Percentiles rank a stretch among this genome's conserved stretches.
Conservation (phyloP, 1,139 yeast species). For the Hansenula lynferdii region DNA sequence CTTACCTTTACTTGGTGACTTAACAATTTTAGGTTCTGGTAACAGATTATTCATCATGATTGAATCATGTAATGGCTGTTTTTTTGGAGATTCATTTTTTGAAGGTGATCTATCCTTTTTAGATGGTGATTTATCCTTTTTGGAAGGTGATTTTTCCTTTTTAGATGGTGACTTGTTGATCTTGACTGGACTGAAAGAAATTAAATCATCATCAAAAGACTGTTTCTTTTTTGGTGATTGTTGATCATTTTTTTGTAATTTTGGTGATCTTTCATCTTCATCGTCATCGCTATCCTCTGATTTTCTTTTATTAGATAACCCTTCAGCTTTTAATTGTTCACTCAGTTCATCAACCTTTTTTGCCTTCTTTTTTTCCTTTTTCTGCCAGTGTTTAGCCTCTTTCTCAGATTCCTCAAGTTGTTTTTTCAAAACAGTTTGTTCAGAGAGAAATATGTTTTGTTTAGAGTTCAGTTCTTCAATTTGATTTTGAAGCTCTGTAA, state of each 20-base stretch:
- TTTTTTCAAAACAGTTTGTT: neutral
- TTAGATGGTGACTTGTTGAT: constrained; percentile 1
- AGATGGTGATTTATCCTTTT: too few species aligned
- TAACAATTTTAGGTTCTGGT: constrained; percentile 1
- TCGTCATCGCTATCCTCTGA: constrained; percentile 5
- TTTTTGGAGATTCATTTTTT: neutral
- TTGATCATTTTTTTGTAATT: neutral
- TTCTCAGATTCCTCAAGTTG: neutral
- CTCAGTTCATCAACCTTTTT: constrained; percentile 10
- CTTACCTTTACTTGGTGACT: constrained; percentile 13
- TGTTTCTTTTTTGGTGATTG: neutral
- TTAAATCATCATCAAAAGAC: constrained; percentile 4
- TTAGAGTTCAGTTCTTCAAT: neutral
- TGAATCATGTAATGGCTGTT: neutral
- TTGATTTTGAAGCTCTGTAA: neutral
- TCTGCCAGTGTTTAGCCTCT: constrained; percentile 23
- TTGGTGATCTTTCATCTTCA: neutral
- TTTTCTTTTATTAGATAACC: constrained; percentile 7
- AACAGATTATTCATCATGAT: constrained; percentile 1
- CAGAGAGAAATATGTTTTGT: neutral
- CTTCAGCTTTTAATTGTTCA: constrained; percentile 2
- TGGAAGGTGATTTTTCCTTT: neutral
- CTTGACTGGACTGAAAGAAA: constrained; percentile 14
- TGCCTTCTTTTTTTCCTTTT: constrained; percentile 24
- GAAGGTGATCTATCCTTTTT: too few species aligned